A percentile compares a stretch with the other conserved stretches of the same genome.
Evolutionary conservation across 345 rosid species (phyloP).

Genomic region (Psidium friedrichsthalianum): DNA sequence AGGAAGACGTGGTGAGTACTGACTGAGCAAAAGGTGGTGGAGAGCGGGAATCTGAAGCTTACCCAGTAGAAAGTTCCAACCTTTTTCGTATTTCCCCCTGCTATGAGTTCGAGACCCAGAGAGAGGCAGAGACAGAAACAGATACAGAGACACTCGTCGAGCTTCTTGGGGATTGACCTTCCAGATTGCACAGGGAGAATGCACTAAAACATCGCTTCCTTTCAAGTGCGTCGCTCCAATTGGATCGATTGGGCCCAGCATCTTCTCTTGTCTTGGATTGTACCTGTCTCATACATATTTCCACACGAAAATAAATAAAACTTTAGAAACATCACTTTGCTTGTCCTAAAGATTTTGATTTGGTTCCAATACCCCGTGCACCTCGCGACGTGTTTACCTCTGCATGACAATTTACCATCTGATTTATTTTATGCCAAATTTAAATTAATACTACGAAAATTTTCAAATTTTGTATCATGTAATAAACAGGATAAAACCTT

Average conservation of each 20-base stretch:
- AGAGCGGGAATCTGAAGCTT: not conserved
- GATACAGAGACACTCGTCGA: not conserved
- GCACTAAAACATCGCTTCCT: not conserved
- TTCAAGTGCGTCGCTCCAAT: not conserved
- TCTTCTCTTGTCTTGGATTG: not conserved
- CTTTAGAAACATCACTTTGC: not conserved
- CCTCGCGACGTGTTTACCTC: too few relatives aligned
- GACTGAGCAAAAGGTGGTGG: not conserved
- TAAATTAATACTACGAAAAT: too few relatives aligned
- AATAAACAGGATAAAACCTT: too few relatives aligned
- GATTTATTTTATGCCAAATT: too few relatives aligned
- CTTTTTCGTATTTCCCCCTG: not conserved
- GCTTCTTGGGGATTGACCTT: not conserved
- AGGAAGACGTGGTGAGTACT: not conserved
- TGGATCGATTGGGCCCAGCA: slow-evolving; percentile 9
- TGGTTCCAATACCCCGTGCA: too few relatives aligned
- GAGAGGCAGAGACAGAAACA: not conserved
- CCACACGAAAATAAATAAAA: not conserved
- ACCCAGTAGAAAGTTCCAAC: not conserved
- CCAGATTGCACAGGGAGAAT: not conserved
- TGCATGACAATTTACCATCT: too few relatives aligned
- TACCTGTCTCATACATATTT: not conserved
- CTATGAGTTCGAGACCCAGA: not conserved
- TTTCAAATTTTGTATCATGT: too few relatives aligned
- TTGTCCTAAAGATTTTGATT: not conserved